Conservation (phyloP, 148 eudicot genomes). For the Amaranthus hypochondriacus region DNA sequence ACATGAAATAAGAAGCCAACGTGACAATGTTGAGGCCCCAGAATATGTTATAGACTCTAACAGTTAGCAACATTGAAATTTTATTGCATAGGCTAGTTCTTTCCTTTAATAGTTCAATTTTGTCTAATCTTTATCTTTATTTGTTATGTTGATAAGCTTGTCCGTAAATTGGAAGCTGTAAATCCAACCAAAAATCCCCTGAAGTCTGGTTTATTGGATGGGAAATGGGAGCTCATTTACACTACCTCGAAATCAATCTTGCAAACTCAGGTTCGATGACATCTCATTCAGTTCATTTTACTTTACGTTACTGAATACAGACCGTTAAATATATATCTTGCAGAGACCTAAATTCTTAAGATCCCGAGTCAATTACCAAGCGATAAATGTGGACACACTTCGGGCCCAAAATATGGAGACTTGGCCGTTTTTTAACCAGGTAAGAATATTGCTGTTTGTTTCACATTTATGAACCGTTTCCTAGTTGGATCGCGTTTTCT, state of each 20-base stretch:
- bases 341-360: constrained; percentile 83
- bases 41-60: too few relatives aligned
- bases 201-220: constrained; percentile 68
- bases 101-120: neutral
- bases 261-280: constrained; percentile 46
- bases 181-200: constrained; percentile 82
- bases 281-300: neutral
- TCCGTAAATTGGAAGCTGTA: constrained; percentile 70
- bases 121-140: constrained; percentile 7
- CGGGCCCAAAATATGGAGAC: constrained; percentile 87
- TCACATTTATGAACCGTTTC: too few relatives aligned
- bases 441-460: constrained; percentile 8
- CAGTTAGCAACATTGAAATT: too few relatives aligned
- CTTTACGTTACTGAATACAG: neutral
- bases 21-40: too few relatives aligned
- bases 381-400: constrained; percentile 72
- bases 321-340: constrained; percentile 11
- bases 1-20: too few relatives aligned
- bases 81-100: neutral
- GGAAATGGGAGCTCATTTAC: constrained; percentile 95
- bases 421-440: constrained; percentile 88
- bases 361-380: constrained; percentile 69
- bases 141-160: constrained; percentile 49
- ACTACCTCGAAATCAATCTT: constrained; percentile 85
- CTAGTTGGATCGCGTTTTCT: neutral